Percentiles rank a stretch among this genome's conserved stretches.
phyloP scores from a whole-genome alignment of 345 rosid species.

The Eucalyptus sp. region DNA sequence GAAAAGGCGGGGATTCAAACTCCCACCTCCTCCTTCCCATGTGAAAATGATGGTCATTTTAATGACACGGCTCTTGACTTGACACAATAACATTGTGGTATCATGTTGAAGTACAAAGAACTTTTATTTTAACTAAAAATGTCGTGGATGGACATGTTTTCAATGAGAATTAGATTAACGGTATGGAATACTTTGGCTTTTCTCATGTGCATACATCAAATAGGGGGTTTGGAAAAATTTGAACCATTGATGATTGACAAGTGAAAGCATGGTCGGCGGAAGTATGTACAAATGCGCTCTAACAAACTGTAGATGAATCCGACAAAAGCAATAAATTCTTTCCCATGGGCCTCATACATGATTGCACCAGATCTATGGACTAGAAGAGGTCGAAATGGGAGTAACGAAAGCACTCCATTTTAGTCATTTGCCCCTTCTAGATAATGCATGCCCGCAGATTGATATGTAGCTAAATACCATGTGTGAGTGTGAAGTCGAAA shows the following conservation, averaged over 20 bases:
- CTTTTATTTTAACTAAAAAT: not conserved
- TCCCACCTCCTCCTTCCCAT: fast-evolving
- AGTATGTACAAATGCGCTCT: not conserved
- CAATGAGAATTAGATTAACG: not conserved
- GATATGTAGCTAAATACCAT: not conserved
- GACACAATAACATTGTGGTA: not conserved
- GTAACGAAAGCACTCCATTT: not conserved
- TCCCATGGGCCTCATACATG: too few relatives aligned
- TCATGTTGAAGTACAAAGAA: not conserved
- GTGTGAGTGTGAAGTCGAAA: not conserved
- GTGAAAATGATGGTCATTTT: fast-evolving
- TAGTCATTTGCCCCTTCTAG: not conserved
- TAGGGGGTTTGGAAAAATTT: not conserved
- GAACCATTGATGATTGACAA: not conserved
- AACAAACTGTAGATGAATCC: not conserved
- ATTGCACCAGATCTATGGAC: not conserved
- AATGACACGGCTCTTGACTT: constrained; percentile 5
- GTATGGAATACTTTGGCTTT: not conserved
- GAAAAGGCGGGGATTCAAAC: not conserved
- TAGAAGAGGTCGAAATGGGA: not conserved
- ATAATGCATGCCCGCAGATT: not conserved
- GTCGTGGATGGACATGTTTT: not conserved
- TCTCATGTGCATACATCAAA: not conserved
- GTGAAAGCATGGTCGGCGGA: not conserved
- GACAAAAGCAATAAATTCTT: too few relatives aligned